These are phyloP conservation scores for Colletotrichum lentis DNA, from an alignment of 2,329 filamentous ascomycete genomes.

Conservation along the genomic window DNA sequence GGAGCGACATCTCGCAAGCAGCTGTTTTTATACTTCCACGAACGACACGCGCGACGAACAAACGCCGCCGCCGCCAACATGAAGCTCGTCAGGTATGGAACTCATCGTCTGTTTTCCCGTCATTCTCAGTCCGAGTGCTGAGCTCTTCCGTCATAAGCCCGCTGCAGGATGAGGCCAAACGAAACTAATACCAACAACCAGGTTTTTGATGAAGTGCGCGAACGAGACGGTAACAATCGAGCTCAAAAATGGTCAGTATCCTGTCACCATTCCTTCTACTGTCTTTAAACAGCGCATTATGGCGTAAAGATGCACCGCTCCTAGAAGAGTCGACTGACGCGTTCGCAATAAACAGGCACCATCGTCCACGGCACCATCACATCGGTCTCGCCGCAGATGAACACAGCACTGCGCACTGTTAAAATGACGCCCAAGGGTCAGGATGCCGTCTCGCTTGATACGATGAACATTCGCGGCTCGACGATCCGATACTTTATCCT, in stretches of 20 bases:
- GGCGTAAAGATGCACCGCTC: background rate
- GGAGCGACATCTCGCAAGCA: conserved; percentile 19
- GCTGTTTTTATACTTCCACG: conserved; percentile 1
- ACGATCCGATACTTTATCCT: conserved; percentile 98
- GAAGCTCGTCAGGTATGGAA: conserved; percentile 93
- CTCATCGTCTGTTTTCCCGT: conserved; percentile 41
- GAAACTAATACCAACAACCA: conserved; percentile 53
- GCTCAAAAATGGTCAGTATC: conserved; percentile 86
- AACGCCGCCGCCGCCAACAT: conserved; percentile 63
- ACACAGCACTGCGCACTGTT: conserved; percentile 92
- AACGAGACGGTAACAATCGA: conserved; percentile 99
- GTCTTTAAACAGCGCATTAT: background rate
- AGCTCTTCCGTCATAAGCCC: conserved; percentile 18
- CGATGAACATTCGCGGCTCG: conserved; percentile 95
- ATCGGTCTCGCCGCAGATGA: conserved; percentile 97
- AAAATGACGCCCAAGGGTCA: conserved; percentile 95
- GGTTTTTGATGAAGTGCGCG: conserved; percentile 99
- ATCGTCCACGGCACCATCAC: conserved; percentile 97
- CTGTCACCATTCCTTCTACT: background rate
- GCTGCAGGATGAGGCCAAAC: conserved; percentile 16
- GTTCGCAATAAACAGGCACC: conserved; percentile 68
- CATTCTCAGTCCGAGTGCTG: conserved; percentile 41
- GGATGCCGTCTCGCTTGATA: conserved; percentile 87
- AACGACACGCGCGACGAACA: conserved; percentile 15
- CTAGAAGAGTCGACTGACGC: conserved; percentile 3